These are phyloP conservation scores for Verticillium alfalfae DNA, from an alignment of 2,329 filamentous ascomycete species.

Conservation along the genomic window DNA sequence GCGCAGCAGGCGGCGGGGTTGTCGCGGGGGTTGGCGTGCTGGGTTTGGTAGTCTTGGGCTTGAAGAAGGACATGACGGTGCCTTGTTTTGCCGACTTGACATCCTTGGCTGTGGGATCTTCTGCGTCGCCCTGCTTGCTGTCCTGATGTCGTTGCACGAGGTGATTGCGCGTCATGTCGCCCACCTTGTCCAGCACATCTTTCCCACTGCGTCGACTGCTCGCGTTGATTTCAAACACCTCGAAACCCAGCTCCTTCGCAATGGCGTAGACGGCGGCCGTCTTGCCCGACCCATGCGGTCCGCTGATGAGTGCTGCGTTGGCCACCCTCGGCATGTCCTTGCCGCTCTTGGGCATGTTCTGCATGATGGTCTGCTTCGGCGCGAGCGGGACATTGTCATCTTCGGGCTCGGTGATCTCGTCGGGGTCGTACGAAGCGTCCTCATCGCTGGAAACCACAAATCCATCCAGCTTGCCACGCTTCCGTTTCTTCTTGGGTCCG, in stretches of 20 bases:
- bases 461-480: conserved; percentile 69
- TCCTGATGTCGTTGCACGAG: conserved; percentile 56
- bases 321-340: conserved; percentile 46
- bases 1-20: not conserved
- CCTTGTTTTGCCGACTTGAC: conserved; percentile 67
- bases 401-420: conserved; percentile 61
- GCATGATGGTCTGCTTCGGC: conserved; percentile 49
- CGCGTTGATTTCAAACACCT: conserved; percentile 91
- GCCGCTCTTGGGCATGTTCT: conserved; percentile 27
- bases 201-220: conserved; percentile 78
- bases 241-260: conserved; percentile 85
- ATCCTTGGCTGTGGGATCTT: conserved; percentile 49
- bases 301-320: conserved; percentile 84
- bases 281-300: conserved; percentile 86
- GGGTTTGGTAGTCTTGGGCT: conserved; percentile 36
- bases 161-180: conserved; percentile 96
- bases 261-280: conserved; percentile 88
- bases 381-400: conserved; percentile 28
- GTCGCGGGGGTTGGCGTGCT: conserved; percentile 12
- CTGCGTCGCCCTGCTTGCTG: conserved; percentile 20
- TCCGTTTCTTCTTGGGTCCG: conserved; percentile 54
- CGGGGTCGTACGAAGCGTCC: conserved; percentile 59
- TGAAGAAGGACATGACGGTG: conserved; percentile 79
- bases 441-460: conserved; percentile 79
- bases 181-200: conserved; percentile 86